These are phyloP conservation scores for Chrysosporium queenslandicum DNA, from an alignment of 2,329 filamentous ascomycete genomes.

Conservation along the genomic window DNA sequence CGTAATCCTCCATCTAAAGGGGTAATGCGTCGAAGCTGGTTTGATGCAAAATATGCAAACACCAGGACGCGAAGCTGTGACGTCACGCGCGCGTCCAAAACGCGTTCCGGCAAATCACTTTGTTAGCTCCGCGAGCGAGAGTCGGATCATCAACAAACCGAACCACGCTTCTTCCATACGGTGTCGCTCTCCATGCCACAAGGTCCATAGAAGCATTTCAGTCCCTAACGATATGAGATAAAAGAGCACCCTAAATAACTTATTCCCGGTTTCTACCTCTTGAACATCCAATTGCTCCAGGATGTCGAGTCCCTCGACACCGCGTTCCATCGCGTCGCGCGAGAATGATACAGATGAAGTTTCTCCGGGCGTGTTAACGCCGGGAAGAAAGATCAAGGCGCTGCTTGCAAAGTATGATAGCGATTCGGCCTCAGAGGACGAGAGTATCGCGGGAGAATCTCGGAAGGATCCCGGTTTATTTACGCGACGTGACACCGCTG, in stretches of 20 bases:
- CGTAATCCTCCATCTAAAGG: no score
- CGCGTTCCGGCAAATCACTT: no score
- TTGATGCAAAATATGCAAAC: slow-evolving; percentile 5
- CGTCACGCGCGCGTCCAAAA: not conserved
- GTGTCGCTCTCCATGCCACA: no score
- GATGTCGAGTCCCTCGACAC: slow-evolving; percentile 11
- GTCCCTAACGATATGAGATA: no score
- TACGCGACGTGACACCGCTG: slow-evolving; percentile 19
- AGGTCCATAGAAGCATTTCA: no score
- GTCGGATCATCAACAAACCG: no score
- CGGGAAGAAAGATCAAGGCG: slow-evolving; percentile 41
- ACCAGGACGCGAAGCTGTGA: not conserved
- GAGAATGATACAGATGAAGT: slow-evolving; percentile 18
- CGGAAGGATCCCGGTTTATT: not conserved
- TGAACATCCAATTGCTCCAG: not conserved
- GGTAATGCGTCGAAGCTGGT: no score
- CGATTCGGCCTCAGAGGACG: slow-evolving; percentile 25
- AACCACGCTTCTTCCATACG: no score
- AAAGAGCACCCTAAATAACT: no score
- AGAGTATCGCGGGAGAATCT: not conserved
- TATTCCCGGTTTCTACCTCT: no score
- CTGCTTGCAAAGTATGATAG: slow-evolving; percentile 41
- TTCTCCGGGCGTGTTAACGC: slow-evolving; percentile 33
- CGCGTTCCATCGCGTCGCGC: slow-evolving; percentile 22
- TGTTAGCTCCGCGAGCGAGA: not conserved